phyloP scores from a whole-genome alignment of 1,139 yeast genomes.

The Saccharomyces hybrid region DNA sequence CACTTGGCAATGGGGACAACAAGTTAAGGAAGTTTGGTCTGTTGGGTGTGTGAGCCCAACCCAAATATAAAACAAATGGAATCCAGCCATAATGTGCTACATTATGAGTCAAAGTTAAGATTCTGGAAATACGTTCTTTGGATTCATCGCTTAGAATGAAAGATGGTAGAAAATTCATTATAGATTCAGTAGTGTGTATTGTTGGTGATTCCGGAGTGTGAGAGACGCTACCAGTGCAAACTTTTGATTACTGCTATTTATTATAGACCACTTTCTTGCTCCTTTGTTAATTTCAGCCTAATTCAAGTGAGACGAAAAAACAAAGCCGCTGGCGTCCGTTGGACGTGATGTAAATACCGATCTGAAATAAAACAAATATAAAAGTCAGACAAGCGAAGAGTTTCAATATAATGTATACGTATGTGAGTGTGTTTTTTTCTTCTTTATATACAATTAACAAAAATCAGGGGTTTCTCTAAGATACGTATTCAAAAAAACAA shows the following conservation, averaged over 20 bases:
- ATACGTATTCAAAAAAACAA: neutral
- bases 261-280: neutral
- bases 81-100: conserved; percentile 95
- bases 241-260: too few relatives aligned
- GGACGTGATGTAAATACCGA: neutral
- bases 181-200: neutral
- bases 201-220: neutral
- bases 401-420: neutral
- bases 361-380: neutral
- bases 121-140: conserved; percentile 80
- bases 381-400: neutral
- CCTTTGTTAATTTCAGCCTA: neutral
- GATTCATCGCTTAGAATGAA: conserved; percentile 49
- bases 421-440: neutral
- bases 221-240: too few relatives aligned
- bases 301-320: neutral
- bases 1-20: conserved; percentile 57
- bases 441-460: neutral
- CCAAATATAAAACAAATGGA: conserved; percentile 88
- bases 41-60: conserved; percentile 81
- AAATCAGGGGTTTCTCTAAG: neutral
- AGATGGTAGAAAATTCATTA: conserved; percentile 31
- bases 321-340: neutral
- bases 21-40: conserved; percentile 67
- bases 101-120: conserved; percentile 77